phyloP scores from a whole-genome alignment of 1,284 basidiomycete species.

The Mycena sp. region DNA sequence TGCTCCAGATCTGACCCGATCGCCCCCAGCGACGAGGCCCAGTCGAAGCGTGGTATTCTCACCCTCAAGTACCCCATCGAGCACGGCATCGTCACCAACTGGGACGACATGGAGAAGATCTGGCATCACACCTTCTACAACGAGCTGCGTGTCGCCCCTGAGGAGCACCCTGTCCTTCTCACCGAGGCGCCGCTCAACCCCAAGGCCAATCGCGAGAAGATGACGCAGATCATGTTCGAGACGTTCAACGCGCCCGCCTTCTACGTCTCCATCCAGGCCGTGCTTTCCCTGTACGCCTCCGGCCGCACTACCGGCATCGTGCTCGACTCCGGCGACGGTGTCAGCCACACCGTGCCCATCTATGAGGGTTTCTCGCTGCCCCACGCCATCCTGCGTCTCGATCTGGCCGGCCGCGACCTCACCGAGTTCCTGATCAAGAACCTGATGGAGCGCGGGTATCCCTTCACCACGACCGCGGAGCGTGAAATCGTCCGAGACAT shows the following conservation, averaged over 20 bases:
- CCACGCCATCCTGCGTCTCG: slow-evolving; percentile 94
- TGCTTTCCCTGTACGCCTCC: slow-evolving; percentile 91
- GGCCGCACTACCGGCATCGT: slow-evolving; percentile 95
- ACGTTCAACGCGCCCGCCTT: slow-evolving; percentile 95
- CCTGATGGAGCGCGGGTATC: slow-evolving; percentile 93
- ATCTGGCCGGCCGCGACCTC: slow-evolving; percentile 95
- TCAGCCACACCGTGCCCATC: slow-evolving; percentile 93
- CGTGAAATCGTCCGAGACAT: slow-evolving; percentile 97
- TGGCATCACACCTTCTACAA: slow-evolving; percentile 95
- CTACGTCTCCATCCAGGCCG: slow-evolving; percentile 94
- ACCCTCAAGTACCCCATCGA: slow-evolving; percentile 90
- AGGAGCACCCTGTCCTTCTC: slow-evolving; percentile 93
- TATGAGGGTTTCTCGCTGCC: slow-evolving; percentile 96
- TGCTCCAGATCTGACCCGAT: slow-evolving; percentile 23
- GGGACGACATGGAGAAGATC: slow-evolving; percentile 97
- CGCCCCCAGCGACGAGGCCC: slow-evolving; percentile 84
- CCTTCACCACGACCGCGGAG: slow-evolving; percentile 95
- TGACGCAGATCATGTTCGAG: slow-evolving; percentile 98
- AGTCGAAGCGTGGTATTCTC: slow-evolving; percentile 95
- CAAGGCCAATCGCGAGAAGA: slow-evolving; percentile 95
- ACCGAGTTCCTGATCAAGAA: slow-evolving; percentile 94
- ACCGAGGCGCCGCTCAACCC: slow-evolving; percentile 94
- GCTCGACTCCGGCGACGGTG: slow-evolving; percentile 94
- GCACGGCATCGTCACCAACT: slow-evolving; percentile 93
- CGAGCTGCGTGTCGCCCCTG: slow-evolving; percentile 83